Evolutionary conservation across 2,329 filamentous ascomycete genomes (phyloP), one percentile per base, ranked within the genome.

Genomic region (Diplodia sapinea): DNA sequence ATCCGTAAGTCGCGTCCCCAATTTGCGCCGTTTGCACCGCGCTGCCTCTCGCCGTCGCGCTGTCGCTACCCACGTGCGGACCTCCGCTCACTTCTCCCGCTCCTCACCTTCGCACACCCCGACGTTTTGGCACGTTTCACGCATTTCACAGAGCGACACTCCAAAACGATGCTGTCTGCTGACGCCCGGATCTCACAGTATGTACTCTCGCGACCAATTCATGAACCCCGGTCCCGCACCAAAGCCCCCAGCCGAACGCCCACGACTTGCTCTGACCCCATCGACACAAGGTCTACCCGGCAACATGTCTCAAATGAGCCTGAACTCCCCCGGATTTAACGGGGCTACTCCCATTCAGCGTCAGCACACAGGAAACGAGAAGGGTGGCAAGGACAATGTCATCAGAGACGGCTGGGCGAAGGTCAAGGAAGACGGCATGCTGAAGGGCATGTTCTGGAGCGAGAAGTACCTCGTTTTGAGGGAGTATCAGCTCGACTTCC

Each of bases 191-290:
- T 23, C 33, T 36, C n/a, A 71, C 76, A 87, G 86, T 72, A 84
- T 88, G 74, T 90, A 89, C 79, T 82, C 85, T 52, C 81, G 85
- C 69, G 85, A 86, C 70, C 87, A 89, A 74, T 98, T 98, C 83
- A 96, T 98, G 91, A 98, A 98, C 80, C 93, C 95, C 70, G 93
- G 95, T 71, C 94, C 95, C 73, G 94, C 95, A 72, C 95, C 95
- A 72, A 90, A 91, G 74, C 94, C 95, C 69, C 95, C 94, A 23
- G 89, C 87, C 69, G 92, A 95, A 76, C 88, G 92, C 74, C 92
- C 93, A 69, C 90, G 92, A 76, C 87, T 97, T 72, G 89, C 89
- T 74, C 85, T 96, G 69, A 93, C 91, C 51, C 93, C 90, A 70
- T 91, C 87, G 77, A 87, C 88, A 70, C 82, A 83, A 73, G 92